Evolutionary conservation across 805 yeast genomes (phyloP).

Genomic region (Monosporozyma unispora): DNA sequence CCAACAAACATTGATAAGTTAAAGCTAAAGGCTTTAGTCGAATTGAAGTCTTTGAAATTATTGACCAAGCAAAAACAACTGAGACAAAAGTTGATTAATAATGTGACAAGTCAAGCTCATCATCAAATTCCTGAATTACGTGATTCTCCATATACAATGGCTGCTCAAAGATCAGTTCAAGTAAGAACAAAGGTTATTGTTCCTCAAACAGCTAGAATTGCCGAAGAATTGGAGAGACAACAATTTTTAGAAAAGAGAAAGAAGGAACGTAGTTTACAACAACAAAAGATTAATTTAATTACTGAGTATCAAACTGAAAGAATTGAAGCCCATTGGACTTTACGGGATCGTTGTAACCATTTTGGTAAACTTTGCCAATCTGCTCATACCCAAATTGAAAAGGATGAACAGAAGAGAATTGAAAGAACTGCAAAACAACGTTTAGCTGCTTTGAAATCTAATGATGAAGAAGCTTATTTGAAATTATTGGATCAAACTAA

Average conservation of each 20-base stretch:
- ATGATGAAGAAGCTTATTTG: constrained; percentile 95
- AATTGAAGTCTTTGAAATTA: constrained; percentile 57
- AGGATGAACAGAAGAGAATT: constrained; percentile 79
- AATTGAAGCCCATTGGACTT: constrained; percentile 18
- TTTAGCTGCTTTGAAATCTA: constrained; percentile 89
- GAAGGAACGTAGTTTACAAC: constrained; percentile 42
- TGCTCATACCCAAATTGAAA: constrained; percentile 42
- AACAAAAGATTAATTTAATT: constrained; percentile 37
- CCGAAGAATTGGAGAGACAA: constrained; percentile 67
- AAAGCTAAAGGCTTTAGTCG: constrained; percentile 59
- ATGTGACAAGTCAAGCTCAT: constrained; percentile 48
- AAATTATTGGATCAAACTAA: constrained; percentile 92
- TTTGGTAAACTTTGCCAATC: constrained; percentile 23
- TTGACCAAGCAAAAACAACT: constrained; percentile 62
- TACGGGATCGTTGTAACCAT: constrained; percentile 24
- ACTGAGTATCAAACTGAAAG: constrained; percentile 27
- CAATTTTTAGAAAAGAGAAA: constrained; percentile 52
- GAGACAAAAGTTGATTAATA: constrained; percentile 50
- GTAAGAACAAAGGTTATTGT: constrained; percentile 61
- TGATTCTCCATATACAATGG: constrained; percentile 46
- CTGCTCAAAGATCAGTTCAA: constrained; percentile 62
- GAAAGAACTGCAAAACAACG: constrained; percentile 96
- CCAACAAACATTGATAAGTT: constrained; percentile 43
- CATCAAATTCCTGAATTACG: constrained; percentile 43
- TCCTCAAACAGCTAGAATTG: constrained; percentile 65